phyloP scores from a whole-genome alignment of 305 asterid genomes.

The Fraxinus ornus region DNA sequence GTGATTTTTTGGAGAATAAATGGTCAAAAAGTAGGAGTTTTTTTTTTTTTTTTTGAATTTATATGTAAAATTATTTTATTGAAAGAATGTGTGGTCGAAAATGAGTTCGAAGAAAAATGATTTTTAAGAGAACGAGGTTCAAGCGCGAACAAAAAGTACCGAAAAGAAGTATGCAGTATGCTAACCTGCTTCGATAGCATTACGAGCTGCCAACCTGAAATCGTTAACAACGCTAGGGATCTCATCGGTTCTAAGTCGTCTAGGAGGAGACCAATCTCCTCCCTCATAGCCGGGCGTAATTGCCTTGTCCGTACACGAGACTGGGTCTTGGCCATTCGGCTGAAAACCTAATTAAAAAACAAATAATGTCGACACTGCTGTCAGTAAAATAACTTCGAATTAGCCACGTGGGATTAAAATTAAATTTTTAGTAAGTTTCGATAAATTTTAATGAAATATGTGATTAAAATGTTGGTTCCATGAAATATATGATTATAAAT shows the following conservation, averaged over 20 bases:
- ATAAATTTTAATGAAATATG: no score
- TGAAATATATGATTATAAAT: no score
- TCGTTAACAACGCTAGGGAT: constrained; percentile 27
- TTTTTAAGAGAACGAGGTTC: no score
- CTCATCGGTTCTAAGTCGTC: constrained; percentile 32
- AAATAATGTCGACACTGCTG: neutral
- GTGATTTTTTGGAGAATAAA: no score
- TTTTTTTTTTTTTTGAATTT: no score
- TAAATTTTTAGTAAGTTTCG: no score
- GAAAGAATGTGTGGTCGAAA: no score
- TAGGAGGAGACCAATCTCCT: constrained; percentile 35
- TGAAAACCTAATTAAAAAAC: constrained; percentile 22
- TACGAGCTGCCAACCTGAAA: constrained; percentile 36
- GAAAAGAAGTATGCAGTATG: no score
- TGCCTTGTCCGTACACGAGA: constrained; percentile 30
- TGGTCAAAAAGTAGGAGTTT: no score
- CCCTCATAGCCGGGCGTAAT: constrained; percentile 25
- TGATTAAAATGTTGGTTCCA: no score
- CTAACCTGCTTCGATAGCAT: constrained; percentile 43
- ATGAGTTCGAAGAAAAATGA: neutral
- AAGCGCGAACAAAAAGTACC: no score
- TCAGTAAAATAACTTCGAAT: neutral
- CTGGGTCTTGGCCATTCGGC: constrained; percentile 34
- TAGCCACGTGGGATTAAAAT: neutral
- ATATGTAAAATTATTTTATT: no score